Evolutionary conservation across 495 filamentous ascomycete genomes (phyloP), one percentile per base, ranked within the genome.

Genomic region (Penicillium taxi): DNA sequence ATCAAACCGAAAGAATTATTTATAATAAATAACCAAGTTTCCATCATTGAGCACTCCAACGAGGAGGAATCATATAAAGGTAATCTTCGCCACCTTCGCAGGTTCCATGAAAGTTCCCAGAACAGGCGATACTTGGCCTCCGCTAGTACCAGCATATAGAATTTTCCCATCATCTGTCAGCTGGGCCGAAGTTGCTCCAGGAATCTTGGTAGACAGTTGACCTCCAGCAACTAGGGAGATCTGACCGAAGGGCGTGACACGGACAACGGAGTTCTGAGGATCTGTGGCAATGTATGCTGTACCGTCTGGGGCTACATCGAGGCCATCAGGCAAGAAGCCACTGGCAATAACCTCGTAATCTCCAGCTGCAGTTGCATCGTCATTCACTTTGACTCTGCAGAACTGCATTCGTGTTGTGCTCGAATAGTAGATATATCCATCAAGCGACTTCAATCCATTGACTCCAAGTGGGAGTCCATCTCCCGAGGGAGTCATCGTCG

Each of bases 361-460:
- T 3, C 60, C 55, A 13, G 41, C 32, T 0, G 53, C 35, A 6
- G 34, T 52, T 3, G 39, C 57, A 9, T 64, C 36, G 14, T 44
- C 14, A 21, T 57, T 30, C 6, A 64, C 44, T 17, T 52, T 52
- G 14, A 64, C 48, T 1, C 61, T 56, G 22, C 50, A 47, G 30
- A 55, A 56, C n/a, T 52, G n/a, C 45, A 49, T 55, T 6, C 47
- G 51, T 6, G 55, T 48, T 1, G 56, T 61, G 21, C 63, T 61
- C 15, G 59, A 61, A 29, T 58, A 66, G 49, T 67, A 70, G 16
- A 70, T 35, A 18, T 59, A 59, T 6, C 47, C 44, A 13, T 50
- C 39, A 0, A 45, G 40, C 1, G 54, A 22, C 8, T 55, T 41
- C 18, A 72, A 22, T 0, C 62, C 63, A 34, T 72, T 70, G 32